Percentiles rank a stretch among this genome's conserved stretches.
These are phyloP conservation scores for Royoungia palumana DNA, from an alignment of 768 basidiomycete genomes.

Conservation along the genomic window DNA sequence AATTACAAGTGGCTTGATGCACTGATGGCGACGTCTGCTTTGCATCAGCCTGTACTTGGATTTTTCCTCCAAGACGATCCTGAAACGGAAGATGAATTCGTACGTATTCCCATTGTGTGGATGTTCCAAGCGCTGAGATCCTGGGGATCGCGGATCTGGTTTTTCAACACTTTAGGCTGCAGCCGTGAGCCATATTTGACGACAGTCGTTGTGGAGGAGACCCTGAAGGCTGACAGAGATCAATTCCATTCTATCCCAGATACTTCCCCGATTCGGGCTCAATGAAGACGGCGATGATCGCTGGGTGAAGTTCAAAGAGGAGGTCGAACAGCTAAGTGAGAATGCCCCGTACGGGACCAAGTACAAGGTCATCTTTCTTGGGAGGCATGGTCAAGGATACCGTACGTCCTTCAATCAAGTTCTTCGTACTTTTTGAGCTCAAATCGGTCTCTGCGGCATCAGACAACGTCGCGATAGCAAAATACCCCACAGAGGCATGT, in stretches of 20 bases:
- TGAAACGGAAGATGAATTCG: conserved; percentile 3
- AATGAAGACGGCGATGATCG: conserved; percentile 46
- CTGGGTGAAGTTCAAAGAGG: conserved; percentile 45
- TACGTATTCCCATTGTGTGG: conserved; percentile 4
- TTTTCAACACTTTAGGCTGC: too few species aligned
- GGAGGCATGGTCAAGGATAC: conserved; percentile 70
- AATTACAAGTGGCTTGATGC: too few species aligned
- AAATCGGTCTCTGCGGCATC: background rate
- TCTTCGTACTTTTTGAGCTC: too few species aligned
- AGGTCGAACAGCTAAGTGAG: conserved; percentile 45
- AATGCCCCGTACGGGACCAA: conserved; percentile 34
- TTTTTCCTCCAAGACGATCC: conserved; percentile 23
- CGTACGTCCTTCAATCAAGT: conserved; percentile 43
- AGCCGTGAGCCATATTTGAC: conserved; percentile 10
- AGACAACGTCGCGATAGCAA: conserved; percentile 71
- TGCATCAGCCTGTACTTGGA: conserved; percentile 9
- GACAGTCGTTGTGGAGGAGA: background rate
- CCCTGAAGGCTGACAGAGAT: too few species aligned
- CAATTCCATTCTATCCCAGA: conserved; percentile 30
- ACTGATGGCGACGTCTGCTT: too few species aligned
- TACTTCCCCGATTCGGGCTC: conserved; percentile 58
- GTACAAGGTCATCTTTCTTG: conserved; percentile 65
- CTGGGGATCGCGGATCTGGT: too few species aligned
- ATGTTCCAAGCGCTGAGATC: too few species aligned
- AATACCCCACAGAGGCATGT: conserved; percentile 52